Evolutionary conservation across 148 eudicot species (phyloP), one percentile per base, ranked within the genome.

Genomic region (Talinum fruticosum): DNA sequence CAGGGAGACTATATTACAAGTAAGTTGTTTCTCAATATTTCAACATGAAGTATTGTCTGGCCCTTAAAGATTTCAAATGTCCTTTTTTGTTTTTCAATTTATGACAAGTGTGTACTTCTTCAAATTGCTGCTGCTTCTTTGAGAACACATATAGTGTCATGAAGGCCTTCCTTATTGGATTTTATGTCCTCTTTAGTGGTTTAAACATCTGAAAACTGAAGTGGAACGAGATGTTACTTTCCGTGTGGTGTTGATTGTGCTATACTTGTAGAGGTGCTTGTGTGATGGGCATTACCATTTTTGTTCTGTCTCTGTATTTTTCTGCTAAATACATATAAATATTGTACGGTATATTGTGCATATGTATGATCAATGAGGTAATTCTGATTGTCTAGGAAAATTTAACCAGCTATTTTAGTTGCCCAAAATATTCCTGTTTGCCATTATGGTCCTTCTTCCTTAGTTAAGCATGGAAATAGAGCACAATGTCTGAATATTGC

Each of bases 1-100:
- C 91, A 64, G 92, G 66, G 96, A 93, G 81, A 93, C 97, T 67
- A 91, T 93, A 79, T 73, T 93, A 67, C 89, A 91, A 82, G 97
- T 90, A 68, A 83, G 74, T 76, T 73, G 29, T 36, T 75, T 49
- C 23, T 29, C 53, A 41, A 21, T 41, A 36, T 44, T 41, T 29
- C 6, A 24, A 61, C 16, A 38, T 69, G 49, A 35, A 26, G 62
- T 69, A 21, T 6, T 34, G 4, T n/a, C 33, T 69, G 18, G 30
- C 61, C 8, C 33, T 71, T 12, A 4, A 59, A 26, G 28, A 6
- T 38, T 4, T 29, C 33, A 34, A 7, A 10, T 37, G 16, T 57
- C 76, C 66, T 8, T 23, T 12, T 6, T 41, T 75, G 21, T 32
- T 47, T 5, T 45, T 21, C 29, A 16, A 8, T 0, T 28, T 66